phyloP scores from a whole-genome alignment of 768 basidiomycete species.

The Amanita pseudoporphyria region DNA sequence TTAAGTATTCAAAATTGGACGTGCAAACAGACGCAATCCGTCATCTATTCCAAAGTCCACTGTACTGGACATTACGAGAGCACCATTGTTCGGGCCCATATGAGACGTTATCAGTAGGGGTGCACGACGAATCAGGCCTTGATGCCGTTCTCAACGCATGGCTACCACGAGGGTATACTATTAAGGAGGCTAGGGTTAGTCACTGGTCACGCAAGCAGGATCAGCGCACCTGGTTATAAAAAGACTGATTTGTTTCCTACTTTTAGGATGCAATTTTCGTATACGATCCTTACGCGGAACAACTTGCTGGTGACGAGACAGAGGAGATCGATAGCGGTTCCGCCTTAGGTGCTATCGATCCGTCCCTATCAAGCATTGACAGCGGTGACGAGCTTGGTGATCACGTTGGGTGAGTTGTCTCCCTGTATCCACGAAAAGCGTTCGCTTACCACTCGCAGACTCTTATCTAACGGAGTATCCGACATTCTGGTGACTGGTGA shows the following conservation, averaged over 20 bases:
- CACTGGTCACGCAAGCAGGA: neutral
- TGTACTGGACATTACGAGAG: slow-evolving; percentile 34
- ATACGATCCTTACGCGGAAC: slow-evolving; percentile 28
- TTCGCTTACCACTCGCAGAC: slow-evolving; percentile 10
- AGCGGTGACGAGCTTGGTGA: slow-evolving; percentile 32
- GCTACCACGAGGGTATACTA: slow-evolving; percentile 28
- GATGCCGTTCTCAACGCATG: slow-evolving; percentile 41
- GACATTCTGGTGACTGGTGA: slow-evolving; percentile 46
- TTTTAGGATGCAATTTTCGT: slow-evolving; percentile 32
- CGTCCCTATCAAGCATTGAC: slow-evolving; percentile 13
- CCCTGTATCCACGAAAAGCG: neutral
- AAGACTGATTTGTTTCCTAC: slow-evolving; percentile 1
- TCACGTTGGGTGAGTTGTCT: slow-evolving; percentile 17
- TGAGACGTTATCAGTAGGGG: slow-evolving; percentile 25
- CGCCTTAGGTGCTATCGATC: neutral
- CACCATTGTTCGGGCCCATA: slow-evolving; percentile 35
- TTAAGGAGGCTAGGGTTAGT: slow-evolving; percentile 26
- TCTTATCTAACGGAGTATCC: slow-evolving; percentile 30
- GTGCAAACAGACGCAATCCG: slow-evolving; percentile 13
- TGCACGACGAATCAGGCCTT: slow-evolving; percentile 23
- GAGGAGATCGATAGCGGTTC: slow-evolving; percentile 23
- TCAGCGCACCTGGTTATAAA: slow-evolving; percentile 2
- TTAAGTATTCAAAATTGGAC: slow-evolving; percentile 14
- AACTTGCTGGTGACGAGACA: slow-evolving; percentile 14
- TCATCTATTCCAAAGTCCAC: slow-evolving; percentile 24